Evolutionary conservation across 768 basidiomycete genomes (phyloP), one percentile per base, ranked within the genome.

Genomic region (Tylopilus vinaceipallidus): DNA sequence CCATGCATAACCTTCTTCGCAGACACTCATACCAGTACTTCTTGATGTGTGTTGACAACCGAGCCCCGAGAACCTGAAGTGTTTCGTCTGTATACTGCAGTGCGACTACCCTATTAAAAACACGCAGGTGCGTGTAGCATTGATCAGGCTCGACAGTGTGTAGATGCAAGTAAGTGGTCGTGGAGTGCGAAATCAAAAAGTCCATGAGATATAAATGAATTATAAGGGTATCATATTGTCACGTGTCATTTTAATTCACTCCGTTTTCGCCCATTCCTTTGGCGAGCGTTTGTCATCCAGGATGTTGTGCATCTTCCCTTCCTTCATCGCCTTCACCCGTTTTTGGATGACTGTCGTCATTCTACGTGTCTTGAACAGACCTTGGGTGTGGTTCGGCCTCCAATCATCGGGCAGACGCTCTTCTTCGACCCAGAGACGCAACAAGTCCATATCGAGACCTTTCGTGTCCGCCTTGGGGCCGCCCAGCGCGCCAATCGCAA

Each of bases 401-500:
- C 73, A 74, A 14, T 49, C 58, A 4, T 64, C 62, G 1, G 83
- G 82, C 12, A 86, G 54, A 7, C 77, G 70, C 56, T 82, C 82
- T 27, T 79, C 54, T 10, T 62, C 56, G 23, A 83, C 69, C 82
- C 82, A 86, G 4, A 63, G 59, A 16, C 71, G 62, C 22, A 83
- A 58, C 64, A 75, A 73, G 29, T 77, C 72, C 30, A 75, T 59
- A 0, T 76, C 75, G 6, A 79, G 59, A 0, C 81, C 80, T 1
- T 69, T 60, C 29, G 70, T 73, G 3, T 46, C 59, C 5, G 66
- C 68, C 8, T 67, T 67, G n/a, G 62, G 67, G 7, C 67, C 68
- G 12, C 69, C 66, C 3, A 67, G 34, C 5, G 85, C 71, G 1
- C 80, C 82, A 13, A 84, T 68, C 8, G 84, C 78, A 43, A 86